phyloP scores from a whole-genome alignment of 768 basidiomycete genomes.

The Tulasnella sp. region DNA sequence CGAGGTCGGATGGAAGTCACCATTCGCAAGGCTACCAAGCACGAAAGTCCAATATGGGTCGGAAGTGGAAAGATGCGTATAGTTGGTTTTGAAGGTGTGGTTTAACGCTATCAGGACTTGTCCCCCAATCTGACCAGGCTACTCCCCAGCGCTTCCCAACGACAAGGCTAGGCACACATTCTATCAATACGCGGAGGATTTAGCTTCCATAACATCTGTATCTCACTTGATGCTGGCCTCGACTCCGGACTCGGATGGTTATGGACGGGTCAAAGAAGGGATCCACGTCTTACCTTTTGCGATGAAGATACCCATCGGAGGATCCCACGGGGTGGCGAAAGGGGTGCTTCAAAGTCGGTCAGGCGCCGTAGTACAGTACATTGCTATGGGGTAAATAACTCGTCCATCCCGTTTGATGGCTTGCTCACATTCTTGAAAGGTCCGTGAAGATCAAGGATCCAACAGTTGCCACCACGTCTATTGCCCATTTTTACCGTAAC shows the following conservation, averaged over 20 bases:
- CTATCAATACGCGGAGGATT: constrained; percentile 54
- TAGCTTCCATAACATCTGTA: constrained; percentile 39
- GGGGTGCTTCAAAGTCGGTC: constrained; percentile 40
- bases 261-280: constrained; percentile 50
- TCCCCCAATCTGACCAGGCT: neutral
- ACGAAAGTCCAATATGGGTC: constrained; percentile 45
- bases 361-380: constrained; percentile 61
- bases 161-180: constrained; percentile 60
- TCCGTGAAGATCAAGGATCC: constrained; percentile 65
- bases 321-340: constrained; percentile 35
- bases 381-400: constrained; percentile 57
- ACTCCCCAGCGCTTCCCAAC: constrained; percentile 29
- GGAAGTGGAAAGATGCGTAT: constrained; percentile 67
- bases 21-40: constrained; percentile 43
- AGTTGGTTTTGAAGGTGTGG: constrained; percentile 67
- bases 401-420: neutral
- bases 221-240: constrained; percentile 36
- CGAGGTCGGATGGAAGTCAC: constrained; percentile 56
- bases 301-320: constrained; percentile 49
- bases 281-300: constrained; percentile 59
- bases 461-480: constrained; percentile 46
- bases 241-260: constrained; percentile 46
- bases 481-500: constrained; percentile 81
- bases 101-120: neutral
- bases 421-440: constrained; percentile 27